These are phyloP conservation scores for Aureococcus anophagefferens DNA, from an alignment of 108 stramenopile species.

Conservation along the genomic window DNA sequence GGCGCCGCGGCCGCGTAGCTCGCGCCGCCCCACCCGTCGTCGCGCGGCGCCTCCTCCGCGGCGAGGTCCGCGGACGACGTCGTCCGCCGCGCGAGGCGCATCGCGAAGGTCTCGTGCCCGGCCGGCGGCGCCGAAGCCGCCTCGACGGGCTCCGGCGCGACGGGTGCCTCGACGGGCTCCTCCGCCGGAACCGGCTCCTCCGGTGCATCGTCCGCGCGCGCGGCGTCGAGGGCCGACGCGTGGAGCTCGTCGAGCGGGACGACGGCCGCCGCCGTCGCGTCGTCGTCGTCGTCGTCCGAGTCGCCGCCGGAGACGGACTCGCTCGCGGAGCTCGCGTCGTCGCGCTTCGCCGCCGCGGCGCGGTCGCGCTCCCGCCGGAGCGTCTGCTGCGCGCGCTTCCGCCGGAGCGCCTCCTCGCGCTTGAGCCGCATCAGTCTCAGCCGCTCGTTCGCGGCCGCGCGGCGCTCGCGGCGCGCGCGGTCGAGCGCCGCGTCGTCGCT, in stretches of 20 bases:
- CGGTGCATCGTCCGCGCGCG: background rate
- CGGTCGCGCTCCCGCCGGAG: background rate
- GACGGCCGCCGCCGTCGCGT: background rate
- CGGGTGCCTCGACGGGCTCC: no score
- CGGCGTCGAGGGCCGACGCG: background rate
- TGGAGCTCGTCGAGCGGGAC: background rate
- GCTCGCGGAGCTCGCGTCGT: background rate
- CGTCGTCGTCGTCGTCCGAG: background rate
- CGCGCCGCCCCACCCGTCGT: no score
- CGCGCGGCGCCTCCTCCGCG: no score
- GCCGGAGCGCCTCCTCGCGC: background rate
- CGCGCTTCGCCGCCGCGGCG: background rate
- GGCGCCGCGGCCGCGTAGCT: no score
- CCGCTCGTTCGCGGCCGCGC: background rate
- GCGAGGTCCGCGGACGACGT: no score
- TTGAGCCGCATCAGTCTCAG: background rate
- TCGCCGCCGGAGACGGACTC: background rate
- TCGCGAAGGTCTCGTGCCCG: no score
- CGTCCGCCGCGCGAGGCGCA: no score
- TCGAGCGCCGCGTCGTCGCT: background rate
- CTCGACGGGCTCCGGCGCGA: no score
- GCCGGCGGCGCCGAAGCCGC: no score
- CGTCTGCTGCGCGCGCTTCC: background rate
- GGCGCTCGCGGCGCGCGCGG: background rate
- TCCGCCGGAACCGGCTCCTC: background rate